phyloP scores from a whole-genome alignment of 2,329 filamentous ascomycete genomes.

The Penicillium sp. region DNA sequence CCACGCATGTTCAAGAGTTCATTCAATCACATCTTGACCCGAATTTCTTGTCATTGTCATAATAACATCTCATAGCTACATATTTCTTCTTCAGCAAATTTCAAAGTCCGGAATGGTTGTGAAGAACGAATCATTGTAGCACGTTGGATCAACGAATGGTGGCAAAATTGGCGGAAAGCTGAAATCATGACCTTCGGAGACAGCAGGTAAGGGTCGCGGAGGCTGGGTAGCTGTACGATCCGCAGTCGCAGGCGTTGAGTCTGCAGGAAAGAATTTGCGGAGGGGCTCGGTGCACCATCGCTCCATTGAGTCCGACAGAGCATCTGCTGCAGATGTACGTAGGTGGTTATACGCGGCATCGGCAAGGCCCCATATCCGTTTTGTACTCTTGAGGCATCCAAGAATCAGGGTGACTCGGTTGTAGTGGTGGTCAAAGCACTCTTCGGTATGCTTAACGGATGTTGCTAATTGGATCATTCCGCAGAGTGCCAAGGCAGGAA shows the following conservation, averaged over 20 bases:
- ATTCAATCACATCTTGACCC: no score
- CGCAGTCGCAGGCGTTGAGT: conserved; percentile 14
- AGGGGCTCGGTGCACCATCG: conserved; percentile 24
- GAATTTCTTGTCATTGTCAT: no score
- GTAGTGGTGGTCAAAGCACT: conserved; percentile 36
- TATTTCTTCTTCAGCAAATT: conserved; percentile 9
- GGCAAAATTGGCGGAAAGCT: conserved; percentile 22
- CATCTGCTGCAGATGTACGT: conserved; percentile 24
- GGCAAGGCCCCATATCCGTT: conserved; percentile 27
- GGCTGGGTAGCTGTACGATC: conserved; percentile 12
- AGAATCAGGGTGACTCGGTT: conserved; percentile 34
- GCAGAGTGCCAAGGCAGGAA: conserved; percentile 25
- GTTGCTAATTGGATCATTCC: conserved; percentile 34
- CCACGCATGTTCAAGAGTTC: no score
- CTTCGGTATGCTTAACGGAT: conserved; percentile 27
- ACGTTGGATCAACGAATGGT: conserved; percentile 28
- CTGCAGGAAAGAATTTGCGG: conserved; percentile 17
- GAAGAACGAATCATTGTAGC: conserved; percentile 27
- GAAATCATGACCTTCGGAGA: conserved; percentile 23
- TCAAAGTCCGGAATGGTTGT: conserved; percentile 24
- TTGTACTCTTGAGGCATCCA: conserved; percentile 29
- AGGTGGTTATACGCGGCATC: conserved; percentile 24
- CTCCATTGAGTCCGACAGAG: conserved; percentile 24
- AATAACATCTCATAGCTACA: no score
- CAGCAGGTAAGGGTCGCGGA: conserved; percentile 7